Base-by-base conservation (phyloP, 2,329 filamentous ascomycete species). In the Teratosphaeriaceae sp. region DNA sequence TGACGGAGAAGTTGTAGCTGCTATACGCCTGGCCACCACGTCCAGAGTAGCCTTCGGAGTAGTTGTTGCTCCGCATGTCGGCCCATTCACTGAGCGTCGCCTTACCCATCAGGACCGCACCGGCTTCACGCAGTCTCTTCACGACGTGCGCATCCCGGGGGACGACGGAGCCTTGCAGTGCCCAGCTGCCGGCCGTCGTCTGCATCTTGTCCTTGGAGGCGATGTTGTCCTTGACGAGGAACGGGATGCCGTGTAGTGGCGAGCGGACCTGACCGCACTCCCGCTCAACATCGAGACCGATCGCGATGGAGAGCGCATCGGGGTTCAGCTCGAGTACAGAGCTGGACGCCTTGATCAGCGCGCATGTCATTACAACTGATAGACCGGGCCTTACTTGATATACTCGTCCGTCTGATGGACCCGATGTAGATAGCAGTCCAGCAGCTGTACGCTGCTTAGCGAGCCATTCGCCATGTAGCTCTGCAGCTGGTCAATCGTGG, bases 1-100 rank as follows among this genome's bases (percentile, higher is more conserved):
- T 82, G 5, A 77, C 65, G 0, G 79, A 81, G 15, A 85, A 63
- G 56, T 88, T 85, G 56, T 87, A 88, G 0, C 84, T 71, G 52
- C 72, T 80, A 36, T 79, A 68, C 37, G 70, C 71, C 61, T 86
- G 82, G 0, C 80, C 82, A 18, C 80, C 80, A 5, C 80, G 70
- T 3, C 66, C 73, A 30, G 76, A 81, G 56, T 80, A 86, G 2
- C 82, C 83, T 59, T 84, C 80, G 0, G 78, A 82, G 58, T 84
- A 83, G 54, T 78, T 74, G 52, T 72, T 82, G 49, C 71, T 76
- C 26, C 83, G 72, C 79, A 85, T 84, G 46, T 80, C 77, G 0
- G 84, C 84, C 83, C 84, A 88, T 59, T 89, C 84, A 48, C 75
- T 81, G 42, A 88, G 63, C 1, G 76, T 78, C 1, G 83, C 77